Percentiles rank a stretch among this genome's conserved stretches.
phyloP scores from a whole-genome alignment of 225 moss, liverwort and hornwort genomes.

The Climacium dendroides region DNA sequence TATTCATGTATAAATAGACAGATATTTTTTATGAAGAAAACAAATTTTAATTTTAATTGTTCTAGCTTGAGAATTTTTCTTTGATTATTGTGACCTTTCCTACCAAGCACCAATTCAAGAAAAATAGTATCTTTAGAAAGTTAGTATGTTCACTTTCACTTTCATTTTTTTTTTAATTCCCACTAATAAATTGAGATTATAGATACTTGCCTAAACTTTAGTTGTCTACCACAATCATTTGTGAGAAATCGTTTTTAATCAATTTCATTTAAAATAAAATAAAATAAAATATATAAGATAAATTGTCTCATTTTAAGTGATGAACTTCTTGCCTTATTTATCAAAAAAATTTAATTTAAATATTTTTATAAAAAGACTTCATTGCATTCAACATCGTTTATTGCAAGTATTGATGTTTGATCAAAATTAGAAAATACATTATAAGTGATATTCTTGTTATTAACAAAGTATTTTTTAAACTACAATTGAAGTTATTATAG shows the following conservation, averaged over 20 bases:
- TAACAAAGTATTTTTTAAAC: no score
- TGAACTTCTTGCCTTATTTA: fast-evolving
- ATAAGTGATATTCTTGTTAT: no score
- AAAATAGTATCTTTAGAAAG: background rate
- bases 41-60: no score
- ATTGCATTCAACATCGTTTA: no score
- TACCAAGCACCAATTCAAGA: fast-evolving
- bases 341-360: background rate
- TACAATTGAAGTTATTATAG: no score
- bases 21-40: background rate
- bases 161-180: background rate
- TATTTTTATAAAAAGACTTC: background rate
- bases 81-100: background rate
- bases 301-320: background rate
- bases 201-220: background rate
- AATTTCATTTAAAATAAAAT: background rate
- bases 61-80: background rate
- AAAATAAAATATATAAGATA: background rate
- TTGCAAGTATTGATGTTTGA: background rate
- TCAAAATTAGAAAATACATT: background rate
- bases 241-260: background rate
- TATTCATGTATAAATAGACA: no score
- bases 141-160: fast-evolving
- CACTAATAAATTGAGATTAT: background rate
- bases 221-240: background rate